A percentile compares a stretch with the other conserved stretches of the same genome.
These are phyloP conservation scores for Sclerotinia spermophila DNA, from an alignment of 2,329 filamentous ascomycete species.

Conservation along the genomic window DNA sequence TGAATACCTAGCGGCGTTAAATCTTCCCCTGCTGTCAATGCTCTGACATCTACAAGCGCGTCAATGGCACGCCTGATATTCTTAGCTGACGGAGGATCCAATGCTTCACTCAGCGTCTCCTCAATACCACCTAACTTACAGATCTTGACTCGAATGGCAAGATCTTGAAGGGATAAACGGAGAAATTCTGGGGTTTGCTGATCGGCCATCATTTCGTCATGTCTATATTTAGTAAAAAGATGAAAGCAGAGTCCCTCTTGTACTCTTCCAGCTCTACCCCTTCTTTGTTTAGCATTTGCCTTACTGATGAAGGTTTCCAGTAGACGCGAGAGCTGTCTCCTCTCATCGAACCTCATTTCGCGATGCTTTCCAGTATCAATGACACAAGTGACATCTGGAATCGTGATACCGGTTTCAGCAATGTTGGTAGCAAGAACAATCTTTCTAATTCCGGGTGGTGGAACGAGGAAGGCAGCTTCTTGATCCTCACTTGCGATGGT, in stretches of 20 bases:
- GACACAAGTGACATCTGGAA: conserved; percentile 95
- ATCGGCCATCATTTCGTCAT: conserved; percentile 80
- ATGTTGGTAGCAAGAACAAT: conserved; percentile 98
- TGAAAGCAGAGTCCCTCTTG: conserved; percentile 95
- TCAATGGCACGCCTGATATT: conserved; percentile 93
- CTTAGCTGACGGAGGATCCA: conserved; percentile 86
- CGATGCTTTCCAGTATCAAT: conserved; percentile 96
- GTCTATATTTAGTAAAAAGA: conserved; percentile 84
- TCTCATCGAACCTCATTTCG: conserved; percentile 95
- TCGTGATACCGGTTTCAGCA: conserved; percentile 96
- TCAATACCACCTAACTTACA: conserved; percentile 95
- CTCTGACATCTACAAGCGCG: conserved; percentile 87
- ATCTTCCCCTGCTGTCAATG: conserved; percentile 75
- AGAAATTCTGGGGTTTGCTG: conserved; percentile 97
- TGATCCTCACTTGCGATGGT: conserved; percentile 96
- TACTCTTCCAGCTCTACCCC: conserved; percentile 90
- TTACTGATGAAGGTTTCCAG: conserved; percentile 94
- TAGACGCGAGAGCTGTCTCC: conserved; percentile 81
- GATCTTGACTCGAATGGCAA: conserved; percentile 95
- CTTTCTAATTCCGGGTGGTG: conserved; percentile 78
- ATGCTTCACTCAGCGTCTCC: conserved; percentile 77
- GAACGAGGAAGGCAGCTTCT: conserved; percentile 84
- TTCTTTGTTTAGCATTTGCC: conserved; percentile 91
- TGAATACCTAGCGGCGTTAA: conserved; percentile 83
- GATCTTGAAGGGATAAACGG: conserved; percentile 85